These are phyloP conservation scores for Chlorella variabilis DNA, from an alignment of 163 green algal species.

Conservation along the genomic window DNA sequence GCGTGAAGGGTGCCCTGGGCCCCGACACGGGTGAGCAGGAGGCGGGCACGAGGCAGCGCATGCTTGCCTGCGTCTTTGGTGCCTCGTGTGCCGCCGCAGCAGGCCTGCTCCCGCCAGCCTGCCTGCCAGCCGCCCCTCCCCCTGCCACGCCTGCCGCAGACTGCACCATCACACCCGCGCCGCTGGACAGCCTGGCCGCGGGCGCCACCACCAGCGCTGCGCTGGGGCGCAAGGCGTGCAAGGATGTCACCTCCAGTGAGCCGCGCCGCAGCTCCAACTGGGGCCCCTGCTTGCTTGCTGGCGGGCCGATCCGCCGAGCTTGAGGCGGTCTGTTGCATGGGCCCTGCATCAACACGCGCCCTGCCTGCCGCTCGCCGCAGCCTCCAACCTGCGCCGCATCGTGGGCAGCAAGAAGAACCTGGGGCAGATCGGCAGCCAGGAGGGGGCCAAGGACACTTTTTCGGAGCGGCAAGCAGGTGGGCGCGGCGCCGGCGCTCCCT, in stretches of 20 bases:
- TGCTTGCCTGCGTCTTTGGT: too few relatives aligned
- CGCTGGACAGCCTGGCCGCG: conserved; percentile 31
- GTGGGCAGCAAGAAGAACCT: conserved; percentile 39
- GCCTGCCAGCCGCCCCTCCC: too few relatives aligned
- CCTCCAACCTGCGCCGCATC: conserved; percentile 34
- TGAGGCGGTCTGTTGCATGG: neutral
- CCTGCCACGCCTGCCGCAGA: conserved; percentile 31
- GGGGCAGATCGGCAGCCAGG: neutral
- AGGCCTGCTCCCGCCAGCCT: neutral
- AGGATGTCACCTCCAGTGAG: conserved; percentile 55
- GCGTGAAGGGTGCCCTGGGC: conserved; percentile 54
- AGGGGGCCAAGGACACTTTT: conserved; percentile 9
- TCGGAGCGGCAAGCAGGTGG: neutral
- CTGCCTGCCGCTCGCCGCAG: neutral
- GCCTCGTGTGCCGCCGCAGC: neutral
- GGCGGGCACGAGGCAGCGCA: too few relatives aligned
- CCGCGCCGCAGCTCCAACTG: too few relatives aligned
- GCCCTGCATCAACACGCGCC: too few relatives aligned
- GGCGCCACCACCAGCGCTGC: neutral
- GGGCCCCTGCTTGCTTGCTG: too few relatives aligned
- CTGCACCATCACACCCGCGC: conserved; percentile 47
- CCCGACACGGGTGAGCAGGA: neutral
- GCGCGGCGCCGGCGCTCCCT: neutral
- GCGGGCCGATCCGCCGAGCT: too few relatives aligned
- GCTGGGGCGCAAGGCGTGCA: conserved; percentile 48